Conservation (phyloP, 1,284 basidiomycete genomes). For the Pseudozyma sp. region DNA sequence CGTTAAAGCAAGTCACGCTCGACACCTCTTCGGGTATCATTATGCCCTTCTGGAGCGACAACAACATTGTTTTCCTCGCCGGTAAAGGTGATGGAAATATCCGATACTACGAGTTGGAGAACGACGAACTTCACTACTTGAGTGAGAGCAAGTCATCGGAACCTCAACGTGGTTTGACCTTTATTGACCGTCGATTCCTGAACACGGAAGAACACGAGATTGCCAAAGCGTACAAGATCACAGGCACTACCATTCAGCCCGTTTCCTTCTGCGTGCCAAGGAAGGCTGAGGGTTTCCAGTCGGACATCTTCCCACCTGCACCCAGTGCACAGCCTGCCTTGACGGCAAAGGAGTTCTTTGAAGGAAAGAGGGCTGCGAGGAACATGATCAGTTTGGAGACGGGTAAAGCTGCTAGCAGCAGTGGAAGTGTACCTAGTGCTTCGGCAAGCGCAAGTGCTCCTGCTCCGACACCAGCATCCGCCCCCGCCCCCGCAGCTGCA, state of each 20-base stretch:
- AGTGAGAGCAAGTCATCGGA: constrained; percentile 90
- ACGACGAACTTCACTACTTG: constrained; percentile 76
- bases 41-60: constrained; percentile 96
- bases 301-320: constrained; percentile 93
- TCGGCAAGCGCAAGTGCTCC: background rate
- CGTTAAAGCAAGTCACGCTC: constrained; percentile 54
- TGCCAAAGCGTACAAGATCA: constrained; percentile 91
- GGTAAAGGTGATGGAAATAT: constrained; percentile 71
- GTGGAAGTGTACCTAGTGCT: constrained; percentile 25
- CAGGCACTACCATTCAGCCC: constrained; percentile 81
- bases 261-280: constrained; percentile 94
- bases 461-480: constrained; percentile 10
- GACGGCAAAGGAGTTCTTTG: constrained; percentile 85
- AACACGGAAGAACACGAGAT: constrained; percentile 93
- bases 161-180: constrained; percentile 94
- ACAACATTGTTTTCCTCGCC: constrained; percentile 83
- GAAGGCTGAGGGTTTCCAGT: constrained; percentile 89
- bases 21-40: constrained; percentile 79
- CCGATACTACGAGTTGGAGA: constrained; percentile 87
- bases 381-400: constrained; percentile 75
- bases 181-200: constrained; percentile 89
- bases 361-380: constrained; percentile 72
- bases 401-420: constrained; percentile 22
- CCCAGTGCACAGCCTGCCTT: constrained; percentile 83
- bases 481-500: constrained; percentile 19